Conservation (phyloP, 139 green algal genomes). For the Chlorella sp. region DNA sequence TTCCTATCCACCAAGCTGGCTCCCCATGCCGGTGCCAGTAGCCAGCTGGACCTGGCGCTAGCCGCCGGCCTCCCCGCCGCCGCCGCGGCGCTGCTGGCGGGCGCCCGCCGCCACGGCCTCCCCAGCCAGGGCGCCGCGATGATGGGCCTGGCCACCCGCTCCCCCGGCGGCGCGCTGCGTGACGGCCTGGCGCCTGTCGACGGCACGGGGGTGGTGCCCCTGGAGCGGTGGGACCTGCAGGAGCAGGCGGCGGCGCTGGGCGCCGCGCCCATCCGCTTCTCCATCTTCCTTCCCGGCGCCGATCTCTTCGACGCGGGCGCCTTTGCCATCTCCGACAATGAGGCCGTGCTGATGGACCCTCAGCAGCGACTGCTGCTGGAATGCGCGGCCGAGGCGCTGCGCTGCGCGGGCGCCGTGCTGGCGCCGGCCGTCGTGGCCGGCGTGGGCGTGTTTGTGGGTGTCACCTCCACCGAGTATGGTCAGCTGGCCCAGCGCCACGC, state of each 20-base stretch:
- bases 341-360: slow-evolving; percentile 83
- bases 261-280: slow-evolving; percentile 32
- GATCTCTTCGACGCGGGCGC: slow-evolving; percentile 71
- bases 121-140: neutral
- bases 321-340: slow-evolving; percentile 68
- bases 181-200: slow-evolving; percentile 27
- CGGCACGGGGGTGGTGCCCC: slow-evolving; percentile 26
- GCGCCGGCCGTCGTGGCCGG: neutral
- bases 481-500: slow-evolving; percentile 36
- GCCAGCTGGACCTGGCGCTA: neutral
- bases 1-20: slow-evolving; percentile 34
- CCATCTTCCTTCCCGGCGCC: slow-evolving; percentile 47
- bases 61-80: neutral
- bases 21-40: neutral
- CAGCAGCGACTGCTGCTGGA: slow-evolving; percentile 89
- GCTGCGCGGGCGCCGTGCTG: neutral
- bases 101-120: no score
- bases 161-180: slow-evolving; percentile 19
- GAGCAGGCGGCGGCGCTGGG: slow-evolving; percentile 29
- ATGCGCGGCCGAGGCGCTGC: slow-evolving; percentile 35
- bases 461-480: slow-evolving; percentile 44
- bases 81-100: neutral
- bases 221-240: slow-evolving; percentile 37
- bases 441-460: slow-evolving; percentile 73
- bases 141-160: slow-evolving; percentile 16